These are phyloP conservation scores for Pinus taeda DNA, from an alignment of 75 land plant species.

Conservation along the genomic window DNA sequence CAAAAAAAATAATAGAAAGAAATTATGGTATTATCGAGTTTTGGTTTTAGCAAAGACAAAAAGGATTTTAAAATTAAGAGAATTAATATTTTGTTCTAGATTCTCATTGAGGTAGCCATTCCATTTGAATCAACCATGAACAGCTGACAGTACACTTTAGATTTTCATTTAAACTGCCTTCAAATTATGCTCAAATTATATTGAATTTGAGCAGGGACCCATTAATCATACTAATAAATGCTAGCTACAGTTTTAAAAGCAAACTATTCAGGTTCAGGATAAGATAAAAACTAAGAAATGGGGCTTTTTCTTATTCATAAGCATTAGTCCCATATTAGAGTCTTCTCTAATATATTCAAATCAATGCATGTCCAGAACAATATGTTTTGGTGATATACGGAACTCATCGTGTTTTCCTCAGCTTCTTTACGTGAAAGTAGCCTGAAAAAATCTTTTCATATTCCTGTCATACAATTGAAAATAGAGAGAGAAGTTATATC, in stretches of 20 bases:
- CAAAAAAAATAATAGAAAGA: too few relatives aligned
- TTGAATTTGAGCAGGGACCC: background rate
- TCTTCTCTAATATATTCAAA: background rate
- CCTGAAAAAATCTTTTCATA: background rate
- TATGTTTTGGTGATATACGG: background rate
- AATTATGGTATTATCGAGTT: too few relatives aligned
- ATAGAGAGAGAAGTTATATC: background rate
- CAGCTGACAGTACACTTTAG: too few relatives aligned
- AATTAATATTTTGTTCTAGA: too few relatives aligned
- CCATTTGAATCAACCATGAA: too few relatives aligned
- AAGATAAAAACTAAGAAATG: background rate
- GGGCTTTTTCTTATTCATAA: background rate
- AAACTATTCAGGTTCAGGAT: background rate
- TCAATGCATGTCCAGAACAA: background rate
- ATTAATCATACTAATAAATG: background rate
- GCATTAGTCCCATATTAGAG: background rate
- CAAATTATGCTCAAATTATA: background rate
- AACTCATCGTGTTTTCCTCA: background rate
- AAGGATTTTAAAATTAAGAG: too few relatives aligned
- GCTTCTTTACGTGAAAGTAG: background rate
- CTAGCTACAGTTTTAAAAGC: background rate
- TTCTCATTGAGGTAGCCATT: too few relatives aligned
- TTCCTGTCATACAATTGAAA: background rate
- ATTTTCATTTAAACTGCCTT: background rate
- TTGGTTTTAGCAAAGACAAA: too few relatives aligned